Percentiles rank a stretch among this genome's conserved stretches.
Evolutionary conservation across 1,284 basidiomycete species (phyloP).

Genomic region (Apiotrichum brassicae): DNA sequence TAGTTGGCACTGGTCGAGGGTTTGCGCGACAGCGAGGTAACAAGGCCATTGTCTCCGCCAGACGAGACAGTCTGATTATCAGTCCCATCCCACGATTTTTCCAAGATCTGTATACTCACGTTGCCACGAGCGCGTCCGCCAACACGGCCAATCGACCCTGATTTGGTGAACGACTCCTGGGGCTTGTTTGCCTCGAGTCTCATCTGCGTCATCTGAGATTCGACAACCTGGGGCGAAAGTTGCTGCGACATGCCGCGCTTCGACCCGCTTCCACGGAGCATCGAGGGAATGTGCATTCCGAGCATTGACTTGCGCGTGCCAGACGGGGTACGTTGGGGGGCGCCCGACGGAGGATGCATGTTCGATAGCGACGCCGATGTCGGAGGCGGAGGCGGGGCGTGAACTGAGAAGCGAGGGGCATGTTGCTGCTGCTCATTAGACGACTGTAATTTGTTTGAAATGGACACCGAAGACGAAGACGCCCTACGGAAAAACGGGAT

Average conservation of each 20-base stretch:
- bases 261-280: constrained; percentile 74
- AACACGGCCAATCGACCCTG: constrained; percentile 5
- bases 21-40: constrained; percentile 24
- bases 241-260: constrained; percentile 39
- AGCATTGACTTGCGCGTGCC: constrained; percentile 43
- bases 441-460: constrained; percentile 18
- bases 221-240: constrained; percentile 6
- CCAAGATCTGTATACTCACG: constrained; percentile 7
- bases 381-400: constrained; percentile 7
- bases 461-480: constrained; percentile 64
- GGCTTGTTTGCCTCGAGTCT: background rate
- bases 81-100: background rate
- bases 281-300: constrained; percentile 63
- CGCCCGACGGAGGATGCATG: background rate
- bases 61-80: constrained; percentile 69
- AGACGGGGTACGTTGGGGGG: constrained; percentile 20
- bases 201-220: constrained; percentile 7
- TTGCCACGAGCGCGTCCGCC: constrained; percentile 11
- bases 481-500: constrained; percentile 94
- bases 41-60: constrained; percentile 51
- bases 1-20: constrained; percentile 20
- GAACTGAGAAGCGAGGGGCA: constrained; percentile 11
- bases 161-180: constrained; percentile 42
- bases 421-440: constrained; percentile 4
- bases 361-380: background rate